Evolutionary conservation across 106 monocot species (phyloP), one percentile per base, ranked within the genome.

Genomic region (Dioscorea dumetorum): DNA sequence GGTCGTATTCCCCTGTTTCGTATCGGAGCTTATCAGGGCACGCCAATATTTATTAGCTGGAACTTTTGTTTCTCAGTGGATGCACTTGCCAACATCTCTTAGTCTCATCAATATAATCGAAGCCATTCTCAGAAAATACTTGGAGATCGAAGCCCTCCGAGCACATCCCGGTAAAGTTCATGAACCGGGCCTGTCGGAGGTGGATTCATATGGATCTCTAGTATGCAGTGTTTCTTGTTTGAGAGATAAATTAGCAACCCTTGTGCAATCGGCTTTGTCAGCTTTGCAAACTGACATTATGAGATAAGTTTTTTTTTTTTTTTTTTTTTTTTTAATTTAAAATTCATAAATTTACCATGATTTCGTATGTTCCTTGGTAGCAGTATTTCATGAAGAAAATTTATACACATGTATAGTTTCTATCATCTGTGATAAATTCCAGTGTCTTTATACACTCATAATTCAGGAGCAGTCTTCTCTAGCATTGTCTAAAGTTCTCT

Each of bases 31-130:
- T 34, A 78, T 89, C 23, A 68, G 58, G 11, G 74, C 79, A 23
- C 86, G 86, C 15, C 82, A 97, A 19, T 72, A 66, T 61, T 58
- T 97, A 9, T 65, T 97, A 62, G 91, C 97, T 41, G 89, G 89
- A 23, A 77, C 79, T 75, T 76, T 92, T 33, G 76, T 89, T 16
- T 86, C 89, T 13, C 77, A 67, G 76, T 92, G 86, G 91, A 97
- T 87, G 88, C 84, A 83, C 64, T 83, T 80, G 0, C 91, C 80
- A 49, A 14, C 76, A 60, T 82, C 84, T 0, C 74, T 97, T 7
- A 78, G 84, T 33, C 59, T 89, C 22, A 57, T 97, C 18, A 83
- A 91, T 75, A 62, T 87, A 13, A 70, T 70, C 34, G 82, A 84
- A 54, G 71, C 76, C 17, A 82, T 74, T 61, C 86, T 97, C 24